phyloP scores from a whole-genome alignment of 306 rosid genomes.

The Alnus rubra region DNA sequence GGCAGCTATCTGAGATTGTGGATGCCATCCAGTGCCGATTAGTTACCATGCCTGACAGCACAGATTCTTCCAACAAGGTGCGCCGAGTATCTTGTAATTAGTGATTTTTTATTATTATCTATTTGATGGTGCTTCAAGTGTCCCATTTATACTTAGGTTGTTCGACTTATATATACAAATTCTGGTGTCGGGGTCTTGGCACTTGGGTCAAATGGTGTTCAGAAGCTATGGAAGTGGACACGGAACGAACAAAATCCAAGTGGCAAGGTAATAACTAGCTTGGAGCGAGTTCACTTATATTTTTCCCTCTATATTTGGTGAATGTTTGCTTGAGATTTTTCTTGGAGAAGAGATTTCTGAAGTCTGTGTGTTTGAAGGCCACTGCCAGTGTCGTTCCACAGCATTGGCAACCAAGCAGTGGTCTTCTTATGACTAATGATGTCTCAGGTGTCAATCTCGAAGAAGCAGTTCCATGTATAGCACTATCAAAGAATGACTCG shows the following conservation, averaged over 20 bases:
- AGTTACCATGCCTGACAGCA: slow-evolving; percentile 74
- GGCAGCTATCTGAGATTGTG: slow-evolving; percentile 83
- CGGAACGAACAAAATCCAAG: slow-evolving; percentile 68
- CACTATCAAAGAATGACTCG: slow-evolving; percentile 83
- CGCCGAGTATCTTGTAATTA: slow-evolving; percentile 30
- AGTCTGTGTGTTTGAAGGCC: slow-evolving; percentile 58
- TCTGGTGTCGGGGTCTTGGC: slow-evolving; percentile 84
- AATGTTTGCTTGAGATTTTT: slow-evolving; percentile 6
- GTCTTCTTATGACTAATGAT: slow-evolving; percentile 84
- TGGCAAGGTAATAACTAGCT: slow-evolving; percentile 60
- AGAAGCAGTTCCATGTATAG: slow-evolving; percentile 84
- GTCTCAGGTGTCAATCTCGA: slow-evolving; percentile 81
- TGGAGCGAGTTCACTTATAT: slow-evolving; percentile 2
- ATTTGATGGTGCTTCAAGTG: slow-evolving; percentile 14
- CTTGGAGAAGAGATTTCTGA: slow-evolving; percentile 39
- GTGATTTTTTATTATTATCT: slow-evolving; percentile 20
- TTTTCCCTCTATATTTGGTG: slow-evolving; percentile 14
- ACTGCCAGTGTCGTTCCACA: slow-evolving; percentile 79
- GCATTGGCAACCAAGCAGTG: slow-evolving; percentile 87
- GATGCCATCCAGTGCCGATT: slow-evolving; percentile 71
- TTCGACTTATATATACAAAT: slow-evolving; percentile 75
- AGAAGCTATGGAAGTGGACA: slow-evolving; percentile 86
- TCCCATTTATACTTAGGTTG: slow-evolving; percentile 47
- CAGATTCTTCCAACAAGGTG: slow-evolving; percentile 80
- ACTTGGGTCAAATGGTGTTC: slow-evolving; percentile 83